phyloP scores from a whole-genome alignment of 1,284 basidiomycete species.

The Papiliotrema nemorosa region DNA sequence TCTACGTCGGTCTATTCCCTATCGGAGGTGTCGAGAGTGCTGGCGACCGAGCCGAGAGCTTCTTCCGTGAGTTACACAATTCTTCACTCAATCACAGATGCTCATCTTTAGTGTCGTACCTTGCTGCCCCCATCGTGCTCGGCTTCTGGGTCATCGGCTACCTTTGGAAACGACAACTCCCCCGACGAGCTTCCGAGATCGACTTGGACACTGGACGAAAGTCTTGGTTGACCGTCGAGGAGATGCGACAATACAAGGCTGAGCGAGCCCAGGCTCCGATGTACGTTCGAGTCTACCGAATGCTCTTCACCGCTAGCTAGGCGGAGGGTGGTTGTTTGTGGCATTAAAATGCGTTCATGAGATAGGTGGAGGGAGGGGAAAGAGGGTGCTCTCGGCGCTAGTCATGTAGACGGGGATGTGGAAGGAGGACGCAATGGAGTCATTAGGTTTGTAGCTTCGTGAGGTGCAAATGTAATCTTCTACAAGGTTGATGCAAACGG shows the following conservation, averaged over 20 bases:
- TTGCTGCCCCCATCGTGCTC: conserved; percentile 1
- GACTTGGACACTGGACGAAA: conserved; percentile 9
- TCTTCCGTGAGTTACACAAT: conserved; percentile 4
- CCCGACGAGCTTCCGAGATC: conserved; percentile 7
- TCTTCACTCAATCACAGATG: not conserved
- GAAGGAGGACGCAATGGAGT: no score
- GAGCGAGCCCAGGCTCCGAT: conserved; percentile 8
- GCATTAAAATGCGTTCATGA: not conserved
- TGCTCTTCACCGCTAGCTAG: conserved; percentile 7
- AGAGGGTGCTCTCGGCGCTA: no score
- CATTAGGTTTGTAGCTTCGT: no score
- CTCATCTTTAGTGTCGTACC: conserved; percentile 1
- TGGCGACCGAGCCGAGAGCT: not conserved
- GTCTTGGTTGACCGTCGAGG: conserved; percentile 7
- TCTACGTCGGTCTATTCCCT: conserved; percentile 32
- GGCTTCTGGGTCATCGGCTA: conserved; percentile 4
- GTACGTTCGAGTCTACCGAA: conserved; percentile 6
- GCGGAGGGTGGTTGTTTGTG: not conserved
- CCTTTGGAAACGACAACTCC: conserved; percentile 5
- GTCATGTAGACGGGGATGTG: no score
- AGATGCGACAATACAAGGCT: not conserved
- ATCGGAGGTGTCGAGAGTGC: conserved; percentile 1
- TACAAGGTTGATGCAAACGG: no score
- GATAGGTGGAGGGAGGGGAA: no score
- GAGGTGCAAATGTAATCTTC: no score